These are phyloP conservation scores for Leishmania braziliensis DNA, from an alignment of 208 protist species.

Conservation along the genomic window DNA sequence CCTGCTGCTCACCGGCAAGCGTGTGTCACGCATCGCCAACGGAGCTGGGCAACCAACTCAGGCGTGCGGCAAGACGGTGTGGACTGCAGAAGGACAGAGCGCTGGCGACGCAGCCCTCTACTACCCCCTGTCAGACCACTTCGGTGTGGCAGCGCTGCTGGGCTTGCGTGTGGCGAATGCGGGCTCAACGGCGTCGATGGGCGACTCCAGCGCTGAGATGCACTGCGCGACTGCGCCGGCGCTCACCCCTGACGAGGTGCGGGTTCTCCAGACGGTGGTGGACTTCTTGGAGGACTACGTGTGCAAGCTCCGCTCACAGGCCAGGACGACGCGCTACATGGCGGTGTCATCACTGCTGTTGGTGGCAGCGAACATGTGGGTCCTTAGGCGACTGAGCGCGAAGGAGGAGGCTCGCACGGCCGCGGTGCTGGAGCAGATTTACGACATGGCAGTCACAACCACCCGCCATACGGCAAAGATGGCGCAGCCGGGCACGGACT, in stretches of 20 bases:
- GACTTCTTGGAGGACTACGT: constrained; percentile 52
- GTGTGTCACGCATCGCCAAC: background rate
- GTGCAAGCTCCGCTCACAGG: constrained; percentile 42
- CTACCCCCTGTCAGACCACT: constrained; percentile 87
- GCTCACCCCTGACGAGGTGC: constrained; percentile 47
- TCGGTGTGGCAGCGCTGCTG: constrained; percentile 79
- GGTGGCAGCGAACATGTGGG: constrained; percentile 37
- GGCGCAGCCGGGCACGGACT: background rate
- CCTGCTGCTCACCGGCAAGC: constrained; percentile 22
- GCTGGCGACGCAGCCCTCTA: background rate
- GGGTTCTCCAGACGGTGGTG: constrained; percentile 41
- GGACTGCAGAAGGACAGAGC: background rate
- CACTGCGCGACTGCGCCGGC: background rate
- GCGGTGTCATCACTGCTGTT: constrained; percentile 32
- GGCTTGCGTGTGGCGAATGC: constrained; percentile 27
- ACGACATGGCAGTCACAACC: constrained; percentile 30
- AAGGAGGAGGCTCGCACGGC: constrained; percentile 38
- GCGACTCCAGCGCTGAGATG: constrained; percentile 1
- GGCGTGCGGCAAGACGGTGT: background rate
- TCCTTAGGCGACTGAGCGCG: constrained; percentile 19
- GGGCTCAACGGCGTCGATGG: background rate
- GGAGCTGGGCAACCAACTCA: background rate
- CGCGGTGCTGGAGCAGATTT: constrained; percentile 44
- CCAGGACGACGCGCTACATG: constrained; percentile 41
- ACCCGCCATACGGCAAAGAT: background rate